Evolutionary conservation across 495 filamentous ascomycete genomes (phyloP).

Genomic region (Aspergillus asperescens): DNA sequence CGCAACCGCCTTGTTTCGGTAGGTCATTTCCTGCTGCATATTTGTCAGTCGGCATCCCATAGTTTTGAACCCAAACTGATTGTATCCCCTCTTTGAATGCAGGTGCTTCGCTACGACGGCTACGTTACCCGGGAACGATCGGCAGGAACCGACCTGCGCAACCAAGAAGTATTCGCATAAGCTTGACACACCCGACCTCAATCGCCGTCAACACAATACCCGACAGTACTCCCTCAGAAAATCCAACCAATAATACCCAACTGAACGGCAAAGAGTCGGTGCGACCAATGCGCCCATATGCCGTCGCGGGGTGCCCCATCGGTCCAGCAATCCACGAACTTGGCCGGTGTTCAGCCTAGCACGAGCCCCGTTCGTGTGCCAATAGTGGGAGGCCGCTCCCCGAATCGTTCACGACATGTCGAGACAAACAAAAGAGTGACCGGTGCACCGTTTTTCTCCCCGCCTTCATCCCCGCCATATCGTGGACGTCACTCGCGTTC

Average conservation of each 20-base stretch:
- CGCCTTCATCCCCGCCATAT: conserved; percentile 21
- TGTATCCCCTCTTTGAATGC: neutral
- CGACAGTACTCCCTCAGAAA: neutral
- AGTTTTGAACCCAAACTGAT: neutral
- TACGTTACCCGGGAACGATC: neutral
- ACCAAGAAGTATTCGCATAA: no score
- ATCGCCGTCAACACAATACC: neutral
- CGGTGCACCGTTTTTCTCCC: neutral
- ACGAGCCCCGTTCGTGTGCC: conserved; percentile 21
- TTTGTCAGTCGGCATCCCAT: neutral
- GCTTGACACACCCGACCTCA: no score
- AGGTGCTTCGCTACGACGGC: neutral
- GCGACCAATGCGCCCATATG: conserved; percentile 37
- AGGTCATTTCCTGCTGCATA: neutral
- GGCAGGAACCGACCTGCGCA: neutral
- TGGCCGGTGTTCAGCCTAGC: conserved; percentile 15
- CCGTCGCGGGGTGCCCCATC: conserved; percentile 35
- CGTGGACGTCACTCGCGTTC: conserved; percentile 58
- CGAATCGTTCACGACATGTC: conserved; percentile 28
- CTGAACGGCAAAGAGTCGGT: neutral
- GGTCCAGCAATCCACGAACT: conserved; percentile 26
- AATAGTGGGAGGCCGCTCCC: conserved; percentile 18
- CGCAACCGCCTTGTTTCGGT: neutral
- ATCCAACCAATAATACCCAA: neutral
- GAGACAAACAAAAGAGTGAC: neutral